A percentile compares a stretch with the other conserved stretches of the same genome.
These are phyloP conservation scores for Triticum turgidum DNA, from an alignment of 176 grass and related monocot species.

Conservation along the genomic window DNA sequence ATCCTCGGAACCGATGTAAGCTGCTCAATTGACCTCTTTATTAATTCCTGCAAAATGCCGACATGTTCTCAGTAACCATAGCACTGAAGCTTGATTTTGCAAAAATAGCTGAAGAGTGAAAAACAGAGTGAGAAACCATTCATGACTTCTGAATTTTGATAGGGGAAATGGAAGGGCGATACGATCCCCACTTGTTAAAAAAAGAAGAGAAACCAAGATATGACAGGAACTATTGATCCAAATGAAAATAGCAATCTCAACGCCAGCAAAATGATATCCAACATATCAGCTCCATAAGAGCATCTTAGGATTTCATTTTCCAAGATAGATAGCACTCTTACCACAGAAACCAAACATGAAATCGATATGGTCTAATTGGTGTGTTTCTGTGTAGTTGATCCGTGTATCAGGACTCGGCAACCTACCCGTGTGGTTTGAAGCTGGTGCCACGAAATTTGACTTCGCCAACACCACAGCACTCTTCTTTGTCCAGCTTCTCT, in stretches of 20 bases:
- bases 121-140: neutral
- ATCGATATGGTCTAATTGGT: constrained; percentile 2
- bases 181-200: too few species aligned
- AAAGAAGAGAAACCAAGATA: too few species aligned
- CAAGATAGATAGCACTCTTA: neutral
- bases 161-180: too few species aligned
- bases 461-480: constrained; percentile 64
- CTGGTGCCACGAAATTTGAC: constrained; percentile 70
- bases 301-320: neutral
- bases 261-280: neutral
- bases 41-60: neutral
- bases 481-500: constrained; percentile 78
- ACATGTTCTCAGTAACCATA: neutral
- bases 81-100: neutral
- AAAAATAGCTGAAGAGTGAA: neutral
- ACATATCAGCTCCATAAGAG: neutral
- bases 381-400: constrained; percentile 49
- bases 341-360: neutral
- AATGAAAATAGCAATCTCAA: neutral
- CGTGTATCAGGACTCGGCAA: constrained; percentile 72
- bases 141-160: neutral
- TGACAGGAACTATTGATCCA: neutral
- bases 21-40: neutral
- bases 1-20: constrained; percentile 50
- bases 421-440: constrained; percentile 89